phyloP scores from a whole-genome alignment of 2,329 filamentous ascomycete species.

The Thermomyces lanuginosus region DNA sequence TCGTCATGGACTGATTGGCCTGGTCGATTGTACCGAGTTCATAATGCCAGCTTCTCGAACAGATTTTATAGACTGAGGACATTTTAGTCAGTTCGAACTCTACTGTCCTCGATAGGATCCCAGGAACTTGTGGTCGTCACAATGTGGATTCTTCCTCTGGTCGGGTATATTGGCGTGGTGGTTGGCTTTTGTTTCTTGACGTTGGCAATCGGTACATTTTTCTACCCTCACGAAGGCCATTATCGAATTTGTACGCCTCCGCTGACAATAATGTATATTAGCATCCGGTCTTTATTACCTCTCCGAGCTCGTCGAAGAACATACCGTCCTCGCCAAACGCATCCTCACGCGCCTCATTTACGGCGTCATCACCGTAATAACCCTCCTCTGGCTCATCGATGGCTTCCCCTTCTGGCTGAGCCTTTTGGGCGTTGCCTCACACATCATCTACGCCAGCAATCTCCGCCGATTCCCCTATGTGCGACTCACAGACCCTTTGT shows the following conservation, averaged over 20 bases:
- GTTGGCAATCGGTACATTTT: slow-evolving; percentile 60
- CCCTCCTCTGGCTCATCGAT: slow-evolving; percentile 63
- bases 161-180: slow-evolving; percentile 76
- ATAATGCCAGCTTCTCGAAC: too few species aligned
- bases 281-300: slow-evolving; percentile 98
- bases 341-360: slow-evolving; percentile 79
- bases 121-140: too few species aligned
- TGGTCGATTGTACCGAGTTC: too few species aligned
- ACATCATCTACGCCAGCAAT: slow-evolving; percentile 77
- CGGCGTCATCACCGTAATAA: slow-evolving; percentile 55
- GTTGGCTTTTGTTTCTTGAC: slow-evolving; percentile 90
- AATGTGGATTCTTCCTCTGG: slow-evolving; percentile 91
- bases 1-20: too few species aligned
- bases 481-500: slow-evolving; percentile 72
- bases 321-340: slow-evolving; percentile 80
- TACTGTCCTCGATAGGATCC: too few species aligned
- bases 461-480: slow-evolving; percentile 62
- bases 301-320: slow-evolving; percentile 93
- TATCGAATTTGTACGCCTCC: slow-evolving; percentile 34
- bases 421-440: slow-evolving; percentile 58
- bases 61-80: too few species aligned
- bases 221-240: slow-evolving; percentile 46
- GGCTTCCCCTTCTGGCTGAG: slow-evolving; percentile 66
- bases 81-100: too few species aligned
- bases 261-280: slow-evolving; percentile 16